These are phyloP conservation scores for Ampelomyces quisqualis DNA, from an alignment of 2,329 filamentous ascomycete genomes.

Conservation along the genomic window DNA sequence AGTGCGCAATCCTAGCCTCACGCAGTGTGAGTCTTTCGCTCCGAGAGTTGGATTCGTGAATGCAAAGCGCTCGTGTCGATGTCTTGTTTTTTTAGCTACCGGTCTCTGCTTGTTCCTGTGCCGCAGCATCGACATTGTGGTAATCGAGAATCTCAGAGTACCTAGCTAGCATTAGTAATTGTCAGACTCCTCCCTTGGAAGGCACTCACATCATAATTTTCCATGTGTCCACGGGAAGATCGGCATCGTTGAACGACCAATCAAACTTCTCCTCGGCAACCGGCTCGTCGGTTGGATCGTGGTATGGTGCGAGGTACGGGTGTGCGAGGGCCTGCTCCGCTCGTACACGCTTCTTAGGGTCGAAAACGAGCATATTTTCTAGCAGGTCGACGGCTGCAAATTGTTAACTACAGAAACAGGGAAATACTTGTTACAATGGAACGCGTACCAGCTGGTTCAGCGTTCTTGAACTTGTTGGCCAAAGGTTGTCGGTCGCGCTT, in stretches of 20 bases:
- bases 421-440: background rate
- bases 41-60: slow-evolving; percentile 14
- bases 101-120: slow-evolving; percentile 36
- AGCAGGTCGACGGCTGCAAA: slow-evolving; percentile 80
- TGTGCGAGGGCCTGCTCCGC: slow-evolving; percentile 84
- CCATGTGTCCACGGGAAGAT: slow-evolving; percentile 98
- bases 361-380: slow-evolving; percentile 96
- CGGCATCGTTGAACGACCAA: slow-evolving; percentile 99
- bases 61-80: slow-evolving; percentile 13
- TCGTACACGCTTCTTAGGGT: slow-evolving; percentile 92
- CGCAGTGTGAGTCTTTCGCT: slow-evolving; percentile 14
- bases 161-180: slow-evolving; percentile 54
- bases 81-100: slow-evolving; percentile 27
- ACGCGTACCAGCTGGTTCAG: slow-evolving; percentile 74
- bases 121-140: slow-evolving; percentile 82
- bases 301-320: slow-evolving; percentile 93
- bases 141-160: slow-evolving; percentile 99
- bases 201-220: slow-evolving; percentile 97
- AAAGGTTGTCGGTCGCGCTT: slow-evolving; percentile 90
- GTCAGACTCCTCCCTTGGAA: too few species aligned
- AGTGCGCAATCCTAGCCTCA: slow-evolving; percentile 13
- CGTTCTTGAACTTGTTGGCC: slow-evolving; percentile 89
- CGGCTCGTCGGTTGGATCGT: slow-evolving; percentile 95
- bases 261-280: slow-evolving; percentile 97
- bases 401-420: slow-evolving; percentile 8